phyloP scores from a whole-genome alignment of 805 yeast species.

The Vanderwaltozyma polyspora region DNA sequence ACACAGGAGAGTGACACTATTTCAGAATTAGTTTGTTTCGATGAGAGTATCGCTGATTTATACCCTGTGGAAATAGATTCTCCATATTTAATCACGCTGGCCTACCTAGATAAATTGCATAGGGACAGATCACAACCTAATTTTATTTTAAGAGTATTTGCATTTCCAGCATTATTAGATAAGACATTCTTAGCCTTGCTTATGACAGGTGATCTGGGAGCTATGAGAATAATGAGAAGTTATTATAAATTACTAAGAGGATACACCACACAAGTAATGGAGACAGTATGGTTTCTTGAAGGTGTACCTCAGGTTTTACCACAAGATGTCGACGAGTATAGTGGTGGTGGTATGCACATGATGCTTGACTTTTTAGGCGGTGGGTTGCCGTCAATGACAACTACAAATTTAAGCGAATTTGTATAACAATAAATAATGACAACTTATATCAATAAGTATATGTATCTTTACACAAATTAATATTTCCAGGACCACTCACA shows the following conservation, averaged over 20 bases:
- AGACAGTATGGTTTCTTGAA: constrained; percentile 86
- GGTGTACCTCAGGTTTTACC: constrained; percentile 85
- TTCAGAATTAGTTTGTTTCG: constrained; percentile 69
- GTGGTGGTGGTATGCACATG: constrained; percentile 90
- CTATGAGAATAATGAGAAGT: constrained; percentile 84
- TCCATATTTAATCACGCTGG: constrained; percentile 79
- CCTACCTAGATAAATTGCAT: constrained; percentile 73
- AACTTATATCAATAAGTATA: too few species aligned
- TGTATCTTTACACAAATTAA: too few species aligned
- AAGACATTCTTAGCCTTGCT: constrained; percentile 64
- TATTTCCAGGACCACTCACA: too few species aligned
- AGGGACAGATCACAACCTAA: constrained; percentile 75
- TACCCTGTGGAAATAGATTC: constrained; percentile 78
- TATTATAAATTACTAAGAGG: constrained; percentile 73
- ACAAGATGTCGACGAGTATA: constrained; percentile 81
- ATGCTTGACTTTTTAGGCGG: constrained; percentile 82
- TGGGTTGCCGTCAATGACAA: constrained; percentile 38
- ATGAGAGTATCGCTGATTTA: constrained; percentile 69
- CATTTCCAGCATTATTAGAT: constrained; percentile 87
- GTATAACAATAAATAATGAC: constrained; percentile 6
- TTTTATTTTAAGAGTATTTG: constrained; percentile 76
- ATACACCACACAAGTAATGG: constrained; percentile 78
- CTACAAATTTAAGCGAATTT: constrained; percentile 28
- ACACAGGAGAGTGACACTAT: constrained; percentile 23
- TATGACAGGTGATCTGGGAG: constrained; percentile 74